Base-by-base conservation (phyloP, 2,329 filamentous ascomycete genomes). In the Neocatenulostroma microsporum region DNA sequence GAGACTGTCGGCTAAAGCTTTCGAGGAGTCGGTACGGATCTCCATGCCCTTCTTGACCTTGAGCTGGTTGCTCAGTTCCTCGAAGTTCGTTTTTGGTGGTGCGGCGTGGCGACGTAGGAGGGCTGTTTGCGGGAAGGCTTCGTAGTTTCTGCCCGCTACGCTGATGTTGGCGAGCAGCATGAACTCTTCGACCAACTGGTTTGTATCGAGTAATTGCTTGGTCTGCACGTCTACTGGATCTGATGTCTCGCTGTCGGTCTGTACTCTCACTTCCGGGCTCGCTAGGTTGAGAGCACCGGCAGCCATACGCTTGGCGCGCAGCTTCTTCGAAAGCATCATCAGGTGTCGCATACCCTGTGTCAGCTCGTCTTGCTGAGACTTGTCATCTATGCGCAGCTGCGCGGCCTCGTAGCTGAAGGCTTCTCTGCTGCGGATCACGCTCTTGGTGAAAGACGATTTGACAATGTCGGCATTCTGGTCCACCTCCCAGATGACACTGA, bases 121-220 rank as follows among this genome's bases (percentile, higher is more conserved):
- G 31, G 91, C 91, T 0, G 88, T 96, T 62, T 98, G 89, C 0
- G 91, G 89, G 63, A 95, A 96, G 3, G 87, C 80, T 32, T 84
- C 76, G 66, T 94, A 86, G 56, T 94, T 93, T 61, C 85, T 89
- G 48, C 79, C 75, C 5, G 89, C 91, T 20, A 98, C 93, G 50
- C 82, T 89, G 55, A 86, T 87, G 66, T 98, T 98, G 70, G 91
- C 93, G 60, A 96, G 83, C 56, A 98, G 72, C 91, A 98, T 98
- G 72, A 98, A 96, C 60, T 98, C 91, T 59, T 98, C 91, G 19
- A 98, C 93, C 4, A 98, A 76, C 17, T 89, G 95, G 68, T 96
- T 98, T 36, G 91, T 98, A 55, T 91, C 88, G 25, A 98, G 78
- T 34, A 88, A 78, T 51, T 88, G 75, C 66, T 98, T 98, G 5